Base-by-base conservation (phyloP, 2,329 filamentous ascomycete genomes). In the Talaromyces sp. region DNA sequence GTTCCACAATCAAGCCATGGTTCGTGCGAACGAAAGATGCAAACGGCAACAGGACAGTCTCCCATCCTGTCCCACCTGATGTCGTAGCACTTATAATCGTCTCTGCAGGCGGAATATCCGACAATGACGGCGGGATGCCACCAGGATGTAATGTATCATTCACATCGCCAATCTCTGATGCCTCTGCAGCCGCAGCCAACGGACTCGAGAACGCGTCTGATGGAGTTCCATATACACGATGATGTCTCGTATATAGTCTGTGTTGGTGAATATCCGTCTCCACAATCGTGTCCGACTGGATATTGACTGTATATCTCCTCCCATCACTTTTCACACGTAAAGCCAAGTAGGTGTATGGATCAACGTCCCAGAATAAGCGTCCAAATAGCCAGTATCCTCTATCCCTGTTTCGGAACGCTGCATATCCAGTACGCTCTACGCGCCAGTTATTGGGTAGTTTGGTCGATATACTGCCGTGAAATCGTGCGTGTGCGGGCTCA, bases 211-310 rank as follows among this genome's bases (percentile, higher is more conserved):
- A 60, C 10, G 70, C 63, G 35, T 71, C 68, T 7, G 31, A 39
- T 5, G 48, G 41, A 6, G 27, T 48, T 13, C 27, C 8, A 33
- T 63, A 41, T 22, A 76, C 67, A 22, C 74, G 75, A 68, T 82
- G 79, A 58, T 81, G 77, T 59, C 74, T 76, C 16, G 80, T 82
- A 70, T 82, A 96, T 4, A 99, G 79, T 59, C 95, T 84, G 77
- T 99, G 95, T 76, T 99, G 95, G 77, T 98, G 95, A 68, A 99
- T 83, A 76, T 99, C 95, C n/a, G 93, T 94, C 11, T 92, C 91
- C 57, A 97, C 91, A 63, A 99, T 89, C 1, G 91, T 91, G 74
- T 99, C 94, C 3, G 93, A 97, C 81, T 98, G 95, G 16, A 99
- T 82, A 77, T 99, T 99, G 72, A 99, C 87, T 65, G 97, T 92